These are phyloP conservation scores for Hysterangium stoloniferum DNA, from an alignment of 768 basidiomycete species.

Conservation along the genomic window DNA sequence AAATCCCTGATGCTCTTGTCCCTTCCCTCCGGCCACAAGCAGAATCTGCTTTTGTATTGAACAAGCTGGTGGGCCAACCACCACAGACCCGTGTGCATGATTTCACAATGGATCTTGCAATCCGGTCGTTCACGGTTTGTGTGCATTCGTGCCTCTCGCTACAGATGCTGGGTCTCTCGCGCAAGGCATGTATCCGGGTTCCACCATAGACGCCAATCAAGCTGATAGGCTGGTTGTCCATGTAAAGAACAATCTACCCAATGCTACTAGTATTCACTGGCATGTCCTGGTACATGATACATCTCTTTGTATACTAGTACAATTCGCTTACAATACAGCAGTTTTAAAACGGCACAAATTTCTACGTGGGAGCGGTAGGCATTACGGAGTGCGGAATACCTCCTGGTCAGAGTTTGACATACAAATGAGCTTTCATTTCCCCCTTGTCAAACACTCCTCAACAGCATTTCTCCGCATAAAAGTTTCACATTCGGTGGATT, in stretches of 20 bases:
- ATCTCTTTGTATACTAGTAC: not conserved
- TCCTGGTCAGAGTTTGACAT: conserved; percentile 36
- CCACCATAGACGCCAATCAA: conserved; percentile 31
- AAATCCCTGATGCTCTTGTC: too few species aligned
- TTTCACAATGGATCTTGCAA: conserved; percentile 36
- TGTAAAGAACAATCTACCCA: conserved; percentile 27
- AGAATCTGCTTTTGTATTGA: not conserved
- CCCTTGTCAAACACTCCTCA: not conserved
- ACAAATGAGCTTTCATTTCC: conserved; percentile 21
- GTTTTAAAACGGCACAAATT: conserved; percentile 38
- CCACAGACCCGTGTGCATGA: conserved; percentile 36
- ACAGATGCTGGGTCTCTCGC: not conserved
- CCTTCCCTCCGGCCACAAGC: not conserved
- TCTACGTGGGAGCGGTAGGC: conserved; percentile 39
- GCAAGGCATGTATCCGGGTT: conserved; percentile 28
- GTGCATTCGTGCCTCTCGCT: not conserved
- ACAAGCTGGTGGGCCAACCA: conserved; percentile 5
- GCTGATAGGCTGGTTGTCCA: conserved; percentile 30
- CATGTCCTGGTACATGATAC: conserved; percentile 22
- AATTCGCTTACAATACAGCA: conserved; percentile 17
- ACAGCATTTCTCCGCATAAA: conserved; percentile 21
- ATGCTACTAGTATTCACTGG: conserved; percentile 31
- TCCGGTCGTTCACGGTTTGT: conserved; percentile 40
- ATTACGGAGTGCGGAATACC: conserved; percentile 49
- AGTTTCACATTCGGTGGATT: conserved; percentile 36